Evolutionary conservation across 2,329 filamentous ascomycete genomes (phyloP).

Genomic region (Colletotrichum tanaceti): DNA sequence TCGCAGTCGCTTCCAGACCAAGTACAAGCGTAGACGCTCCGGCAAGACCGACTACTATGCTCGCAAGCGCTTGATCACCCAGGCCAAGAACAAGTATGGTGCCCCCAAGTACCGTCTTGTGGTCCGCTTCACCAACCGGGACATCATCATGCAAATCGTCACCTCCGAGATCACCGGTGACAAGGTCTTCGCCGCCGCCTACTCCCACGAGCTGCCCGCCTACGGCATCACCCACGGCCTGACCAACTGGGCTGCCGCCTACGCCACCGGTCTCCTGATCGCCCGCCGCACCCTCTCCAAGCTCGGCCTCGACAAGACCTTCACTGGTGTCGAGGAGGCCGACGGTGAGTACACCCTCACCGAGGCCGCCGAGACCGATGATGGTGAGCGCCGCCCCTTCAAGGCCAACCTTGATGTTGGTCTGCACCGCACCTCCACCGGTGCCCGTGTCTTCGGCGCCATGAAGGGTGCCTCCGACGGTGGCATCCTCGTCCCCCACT

Average conservation of each 20-base stretch:
- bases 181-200: constrained; percentile 94
- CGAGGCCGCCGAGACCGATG: constrained; percentile 90
- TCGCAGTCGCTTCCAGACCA: constrained; percentile 95
- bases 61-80: constrained; percentile 98
- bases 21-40: constrained; percentile 96
- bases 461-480: constrained; percentile 99
- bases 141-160: constrained; percentile 98
- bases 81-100: constrained; percentile 99
- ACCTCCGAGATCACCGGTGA: constrained; percentile 96
- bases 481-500: constrained; percentile 97
- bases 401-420: constrained; percentile 99
- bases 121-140: constrained; percentile 99
- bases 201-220: constrained; percentile 96
- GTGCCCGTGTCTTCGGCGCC: constrained; percentile 98
- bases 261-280: constrained; percentile 95
- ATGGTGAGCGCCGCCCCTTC: constrained; percentile 97
- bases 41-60: constrained; percentile 99
- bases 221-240: constrained; percentile 99
- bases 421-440: constrained; percentile 95
- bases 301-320: constrained; percentile 93
- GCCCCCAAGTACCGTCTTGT: constrained; percentile 99
- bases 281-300: constrained; percentile 97
- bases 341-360: constrained; percentile 97
- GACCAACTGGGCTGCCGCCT: constrained; percentile 99
- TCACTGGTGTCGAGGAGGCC: constrained; percentile 95